phyloP scores from a whole-genome alignment of 306 rosid species.

The Medicago ruthenica region DNA sequence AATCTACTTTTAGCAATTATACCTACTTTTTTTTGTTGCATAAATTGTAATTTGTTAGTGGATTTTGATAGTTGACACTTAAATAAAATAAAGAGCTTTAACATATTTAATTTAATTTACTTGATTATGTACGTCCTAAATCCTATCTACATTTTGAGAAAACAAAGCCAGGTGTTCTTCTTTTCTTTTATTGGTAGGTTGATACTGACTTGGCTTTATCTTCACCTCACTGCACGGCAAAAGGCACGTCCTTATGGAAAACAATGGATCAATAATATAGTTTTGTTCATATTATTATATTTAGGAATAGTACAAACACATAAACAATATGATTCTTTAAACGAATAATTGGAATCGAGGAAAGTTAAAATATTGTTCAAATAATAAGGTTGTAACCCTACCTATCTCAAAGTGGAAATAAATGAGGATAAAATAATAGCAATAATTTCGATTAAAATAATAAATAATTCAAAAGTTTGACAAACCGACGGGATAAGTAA shows the following conservation, averaged over 20 bases:
- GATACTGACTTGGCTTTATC: conserved; percentile 41
- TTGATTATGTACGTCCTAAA: background rate
- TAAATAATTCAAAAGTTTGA: conserved; percentile 39
- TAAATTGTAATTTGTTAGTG: background rate
- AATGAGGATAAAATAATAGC: conserved; percentile 35
- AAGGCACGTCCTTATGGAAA: conserved; percentile 35
- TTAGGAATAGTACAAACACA: conserved; percentile 34
- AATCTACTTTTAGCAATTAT: background rate
- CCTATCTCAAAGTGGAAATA: conserved; percentile 40
- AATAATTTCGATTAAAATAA: conserved; percentile 44
- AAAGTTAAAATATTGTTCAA: conserved; percentile 23
- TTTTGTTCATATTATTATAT: background rate
- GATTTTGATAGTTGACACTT: background rate
- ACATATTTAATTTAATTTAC: no score
- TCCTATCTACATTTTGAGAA: background rate
- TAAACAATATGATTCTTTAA: conserved; percentile 46
- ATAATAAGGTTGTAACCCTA: conserved; percentile 37
- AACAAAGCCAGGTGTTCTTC: conserved; percentile 39
- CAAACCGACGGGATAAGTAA: conserved; percentile 40
- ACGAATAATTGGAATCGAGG: conserved; percentile 49
- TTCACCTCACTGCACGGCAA: conserved; percentile 40
- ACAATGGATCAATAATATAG: conserved; percentile 13
- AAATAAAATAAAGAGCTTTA: background rate
- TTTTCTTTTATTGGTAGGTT: conserved; percentile 38
- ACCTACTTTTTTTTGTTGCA: background rate